Percentiles rank a stretch among this genome's conserved stretches.
These are phyloP conservation scores for Suhomyces guaymorum DNA, from an alignment of 1,139 yeast genomes.

Conservation along the genomic window DNA sequence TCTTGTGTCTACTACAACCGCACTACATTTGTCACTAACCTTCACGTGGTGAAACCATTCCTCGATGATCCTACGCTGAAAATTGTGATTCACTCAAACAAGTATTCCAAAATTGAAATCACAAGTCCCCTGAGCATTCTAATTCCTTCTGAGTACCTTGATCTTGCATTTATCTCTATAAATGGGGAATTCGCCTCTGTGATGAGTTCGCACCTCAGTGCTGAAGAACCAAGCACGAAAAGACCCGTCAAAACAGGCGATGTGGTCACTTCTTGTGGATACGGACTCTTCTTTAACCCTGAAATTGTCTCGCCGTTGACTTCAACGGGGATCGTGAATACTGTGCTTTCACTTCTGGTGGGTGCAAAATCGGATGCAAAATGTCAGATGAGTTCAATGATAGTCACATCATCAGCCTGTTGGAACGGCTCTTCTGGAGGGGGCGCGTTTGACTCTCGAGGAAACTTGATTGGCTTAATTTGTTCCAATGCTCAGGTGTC, in stretches of 20 bases:
- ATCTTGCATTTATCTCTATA: conserved; percentile 35
- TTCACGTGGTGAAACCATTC: conserved; percentile 36
- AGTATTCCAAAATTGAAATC: too few species aligned
- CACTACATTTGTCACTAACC: conserved; percentile 35
- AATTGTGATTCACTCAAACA: conserved; percentile 11
- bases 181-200: not conserved
- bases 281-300: conserved; percentile 49
- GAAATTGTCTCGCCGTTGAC: conserved; percentile 37
- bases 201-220: not conserved
- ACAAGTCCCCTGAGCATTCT: too few species aligned
- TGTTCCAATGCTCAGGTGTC: conserved; percentile 59
- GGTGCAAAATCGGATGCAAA: conserved; percentile 7
- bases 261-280: conserved; percentile 52
- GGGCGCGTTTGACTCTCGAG: conserved; percentile 41
- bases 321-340: conserved; percentile 48
- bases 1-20: conserved; percentile 32
- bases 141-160: conserved; percentile 32
- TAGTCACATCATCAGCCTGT: conserved; percentile 60
- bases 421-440: conserved; percentile 85
- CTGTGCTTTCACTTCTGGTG: conserved; percentile 20
- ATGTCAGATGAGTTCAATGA: conserved; percentile 28
- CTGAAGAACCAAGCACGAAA: not conserved
- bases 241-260: conserved; percentile 27
- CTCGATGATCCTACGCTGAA: conserved; percentile 11
- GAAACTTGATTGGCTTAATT: conserved; percentile 54